A percentile compares a stretch with the other conserved stretches of the same genome.
These are phyloP conservation scores for Alloteropsis angusta DNA, from an alignment of 202 grass and related monocot species.

Conservation along the genomic window DNA sequence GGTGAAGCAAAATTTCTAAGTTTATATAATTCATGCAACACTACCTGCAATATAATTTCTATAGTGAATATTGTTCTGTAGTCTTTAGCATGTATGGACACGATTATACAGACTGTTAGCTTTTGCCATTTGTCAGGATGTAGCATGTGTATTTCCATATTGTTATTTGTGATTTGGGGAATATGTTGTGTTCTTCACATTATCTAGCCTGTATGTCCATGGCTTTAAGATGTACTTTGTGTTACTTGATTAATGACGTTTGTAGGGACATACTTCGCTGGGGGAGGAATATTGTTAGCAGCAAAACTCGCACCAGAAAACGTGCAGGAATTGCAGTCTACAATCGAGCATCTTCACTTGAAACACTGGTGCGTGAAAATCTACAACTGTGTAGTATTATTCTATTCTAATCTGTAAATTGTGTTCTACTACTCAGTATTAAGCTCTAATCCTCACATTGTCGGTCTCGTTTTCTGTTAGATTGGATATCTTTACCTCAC, in stretches of 20 bases:
- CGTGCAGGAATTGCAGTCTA: constrained; percentile 78
- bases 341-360: constrained; percentile 87
- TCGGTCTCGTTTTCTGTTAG: constrained; percentile 31
- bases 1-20: constrained; percentile 34
- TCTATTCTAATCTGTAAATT: not conserved
- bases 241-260: constrained; percentile 12
- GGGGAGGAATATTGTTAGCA: constrained; percentile 91
- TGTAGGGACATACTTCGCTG: constrained; percentile 87
- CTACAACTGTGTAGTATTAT: not conserved
- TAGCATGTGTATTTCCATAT: not conserved
- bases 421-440: not conserved
- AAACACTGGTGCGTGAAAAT: constrained; percentile 64
- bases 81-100: not conserved
- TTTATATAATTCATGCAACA: not conserved
- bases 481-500: constrained; percentile 92
- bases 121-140: not conserved
- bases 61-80: not conserved
- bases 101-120: no score
- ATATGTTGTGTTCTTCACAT: not conserved
- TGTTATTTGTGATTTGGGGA: not conserved
- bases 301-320: constrained; percentile 85
- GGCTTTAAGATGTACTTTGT: not conserved
- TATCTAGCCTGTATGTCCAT: not conserved
- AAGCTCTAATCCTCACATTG: not conserved
- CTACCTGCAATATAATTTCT: not conserved